Percentiles rank a stretch among this genome's conserved stretches.
Conservation (phyloP, 768 basidiomycete species). For the Tylopilus sp. region DNA sequence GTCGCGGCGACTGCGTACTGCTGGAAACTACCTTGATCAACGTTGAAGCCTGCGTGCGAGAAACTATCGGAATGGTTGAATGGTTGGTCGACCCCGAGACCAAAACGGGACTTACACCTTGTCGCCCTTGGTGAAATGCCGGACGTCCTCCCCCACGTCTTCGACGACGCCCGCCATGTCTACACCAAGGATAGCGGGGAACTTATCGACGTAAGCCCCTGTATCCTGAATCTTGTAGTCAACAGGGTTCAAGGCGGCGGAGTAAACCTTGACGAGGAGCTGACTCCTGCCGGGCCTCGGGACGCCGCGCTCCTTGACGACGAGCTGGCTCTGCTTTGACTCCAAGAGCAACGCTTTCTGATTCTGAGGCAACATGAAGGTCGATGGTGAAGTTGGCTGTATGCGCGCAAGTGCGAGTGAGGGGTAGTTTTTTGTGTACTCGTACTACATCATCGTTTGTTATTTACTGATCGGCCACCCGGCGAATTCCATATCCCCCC, state of each 20-base stretch:
- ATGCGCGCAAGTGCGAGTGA: slow-evolving; percentile 8
- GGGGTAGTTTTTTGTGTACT: slow-evolving; percentile 6
- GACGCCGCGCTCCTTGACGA: slow-evolving; percentile 23
- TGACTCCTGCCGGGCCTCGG: slow-evolving; percentile 37
- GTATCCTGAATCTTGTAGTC: slow-evolving; percentile 38
- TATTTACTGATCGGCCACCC: slow-evolving; percentile 31
- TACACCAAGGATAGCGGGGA: slow-evolving; percentile 34
- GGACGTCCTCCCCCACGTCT: slow-evolving; percentile 36
- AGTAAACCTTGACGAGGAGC: slow-evolving; percentile 39
- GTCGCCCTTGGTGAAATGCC: slow-evolving; percentile 36
- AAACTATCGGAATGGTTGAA: slow-evolving; percentile 4
- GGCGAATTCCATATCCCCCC: slow-evolving; percentile 29
- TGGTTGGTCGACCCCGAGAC: not conserved
- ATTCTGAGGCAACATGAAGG: slow-evolving; percentile 22
- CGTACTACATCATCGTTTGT: slow-evolving; percentile 17
- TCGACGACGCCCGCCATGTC: slow-evolving; percentile 40
- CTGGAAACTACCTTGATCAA: slow-evolving; percentile 37
- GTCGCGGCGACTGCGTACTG: slow-evolving; percentile 35
- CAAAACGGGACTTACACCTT: slow-evolving; percentile 31
- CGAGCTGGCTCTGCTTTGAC: slow-evolving; percentile 28
- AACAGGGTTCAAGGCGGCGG: slow-evolving; percentile 44
- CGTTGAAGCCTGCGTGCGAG: slow-evolving; percentile 30
- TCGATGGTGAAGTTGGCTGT: slow-evolving; percentile 3
- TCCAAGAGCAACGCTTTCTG: slow-evolving; percentile 30
- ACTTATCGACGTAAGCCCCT: slow-evolving; percentile 32